These are phyloP conservation scores for Aspergillus fumigatiaffinis DNA, from an alignment of 2,329 filamentous ascomycete genomes.

Conservation along the genomic window DNA sequence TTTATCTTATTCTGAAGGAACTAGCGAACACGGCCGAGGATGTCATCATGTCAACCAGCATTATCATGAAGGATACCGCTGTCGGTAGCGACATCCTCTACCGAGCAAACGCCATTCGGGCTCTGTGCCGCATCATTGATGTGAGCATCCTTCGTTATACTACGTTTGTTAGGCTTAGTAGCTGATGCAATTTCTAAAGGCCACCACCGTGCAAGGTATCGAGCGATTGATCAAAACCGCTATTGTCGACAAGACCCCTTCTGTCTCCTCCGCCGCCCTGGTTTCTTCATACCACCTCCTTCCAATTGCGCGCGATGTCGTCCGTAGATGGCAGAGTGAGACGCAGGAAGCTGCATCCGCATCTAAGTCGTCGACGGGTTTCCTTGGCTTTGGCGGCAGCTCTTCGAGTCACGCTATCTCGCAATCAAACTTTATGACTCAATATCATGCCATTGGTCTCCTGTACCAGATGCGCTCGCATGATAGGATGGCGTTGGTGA, in stretches of 20 bases:
- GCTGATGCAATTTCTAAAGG: constrained; percentile 47
- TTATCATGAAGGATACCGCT: constrained; percentile 99
- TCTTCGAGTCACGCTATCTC: constrained; percentile 64
- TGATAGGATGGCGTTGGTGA: constrained; percentile 96
- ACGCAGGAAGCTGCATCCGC: constrained; percentile 93
- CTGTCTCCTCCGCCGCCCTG: constrained; percentile 90
- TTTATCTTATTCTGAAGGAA: constrained; percentile 97
- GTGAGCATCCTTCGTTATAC: constrained; percentile 49
- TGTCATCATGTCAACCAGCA: constrained; percentile 99
- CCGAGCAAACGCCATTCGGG: constrained; percentile 91
- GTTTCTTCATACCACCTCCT: constrained; percentile 97
- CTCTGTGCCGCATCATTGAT: constrained; percentile 94
- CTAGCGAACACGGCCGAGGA: constrained; percentile 92
- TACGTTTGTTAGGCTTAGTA: not conserved
- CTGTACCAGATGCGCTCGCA: constrained; percentile 97
- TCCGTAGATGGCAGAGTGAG: constrained; percentile 96
- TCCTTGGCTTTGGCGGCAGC: constrained; percentile 86
- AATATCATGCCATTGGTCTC: constrained; percentile 96
- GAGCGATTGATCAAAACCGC: constrained; percentile 98
- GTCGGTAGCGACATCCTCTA: constrained; percentile 92
- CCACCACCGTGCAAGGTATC: constrained; percentile 93
- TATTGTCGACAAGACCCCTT: constrained; percentile 98
- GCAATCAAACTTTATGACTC: constrained; percentile 94
- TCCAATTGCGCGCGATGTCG: constrained; percentile 90
- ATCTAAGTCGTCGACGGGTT: constrained; percentile 81